phyloP scores from a whole-genome alignment of 768 basidiomycete species.

The Tylopilus felleus region DNA sequence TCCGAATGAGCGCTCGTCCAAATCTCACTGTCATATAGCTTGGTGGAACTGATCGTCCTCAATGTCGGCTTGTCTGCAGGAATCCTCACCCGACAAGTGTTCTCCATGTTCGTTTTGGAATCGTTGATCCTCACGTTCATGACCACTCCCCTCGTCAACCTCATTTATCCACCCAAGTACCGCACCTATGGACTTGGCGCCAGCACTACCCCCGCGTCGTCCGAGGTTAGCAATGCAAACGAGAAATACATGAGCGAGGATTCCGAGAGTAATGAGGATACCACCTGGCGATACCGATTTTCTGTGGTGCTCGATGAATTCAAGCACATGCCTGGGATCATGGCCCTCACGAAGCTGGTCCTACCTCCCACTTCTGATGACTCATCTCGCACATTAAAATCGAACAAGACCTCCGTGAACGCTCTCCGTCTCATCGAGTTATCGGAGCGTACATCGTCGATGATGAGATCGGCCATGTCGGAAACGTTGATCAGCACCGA shows the following conservation, averaged over 20 bases:
- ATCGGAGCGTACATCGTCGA: constrained; percentile 81
- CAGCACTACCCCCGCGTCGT: background rate
- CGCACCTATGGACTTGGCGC: constrained; percentile 45
- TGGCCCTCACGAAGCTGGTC: constrained; percentile 85
- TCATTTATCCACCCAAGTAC: constrained; percentile 61
- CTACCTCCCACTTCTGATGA: constrained; percentile 35
- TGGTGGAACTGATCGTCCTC: constrained; percentile 93
- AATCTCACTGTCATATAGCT: constrained; percentile 36
- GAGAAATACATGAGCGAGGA: background rate
- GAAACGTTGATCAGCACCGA: constrained; percentile 69
- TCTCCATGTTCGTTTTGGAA: constrained; percentile 94
- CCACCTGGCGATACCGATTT: constrained; percentile 44
- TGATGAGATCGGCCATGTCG: constrained; percentile 77
- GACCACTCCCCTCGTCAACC: constrained; percentile 75
- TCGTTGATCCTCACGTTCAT: constrained; percentile 81
- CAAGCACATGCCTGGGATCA: constrained; percentile 84
- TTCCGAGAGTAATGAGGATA: constrained; percentile 2
- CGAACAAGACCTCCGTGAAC: constrained; percentile 41
- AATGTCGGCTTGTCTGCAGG: constrained; percentile 85
- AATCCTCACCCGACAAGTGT: constrained; percentile 74
- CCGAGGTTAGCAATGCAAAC: background rate
- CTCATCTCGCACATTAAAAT: background rate
- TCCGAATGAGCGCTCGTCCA: background rate
- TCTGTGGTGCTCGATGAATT: constrained; percentile 88
- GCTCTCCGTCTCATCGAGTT: constrained; percentile 88